Percentiles rank a stretch among this genome's conserved stretches.
These are phyloP conservation scores for Silybum marianum DNA, from an alignment of 129 eudicot genomes.

Conservation along the genomic window DNA sequence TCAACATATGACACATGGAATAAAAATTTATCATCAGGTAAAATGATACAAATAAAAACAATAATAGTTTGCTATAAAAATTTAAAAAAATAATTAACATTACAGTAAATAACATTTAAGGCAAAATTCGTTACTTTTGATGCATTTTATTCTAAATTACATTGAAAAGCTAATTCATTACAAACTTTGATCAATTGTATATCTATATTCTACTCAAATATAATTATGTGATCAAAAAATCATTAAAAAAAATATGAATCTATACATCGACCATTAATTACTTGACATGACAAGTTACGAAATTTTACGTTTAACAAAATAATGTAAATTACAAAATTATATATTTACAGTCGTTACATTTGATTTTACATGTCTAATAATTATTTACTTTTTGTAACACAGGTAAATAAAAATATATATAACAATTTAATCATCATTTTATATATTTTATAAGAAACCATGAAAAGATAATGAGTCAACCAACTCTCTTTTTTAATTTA, in stretches of 20 bases:
- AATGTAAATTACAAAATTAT: too few relatives aligned
- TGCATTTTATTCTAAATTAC: neutral
- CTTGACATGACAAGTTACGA: too few relatives aligned
- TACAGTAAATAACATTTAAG: neutral
- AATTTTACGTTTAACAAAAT: too few relatives aligned
- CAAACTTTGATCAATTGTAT: neutral
- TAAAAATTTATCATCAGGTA: neutral
- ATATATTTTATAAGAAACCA: constrained; percentile 13
- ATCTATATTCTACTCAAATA: neutral
- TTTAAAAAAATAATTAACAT: neutral
- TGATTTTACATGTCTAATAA: too few relatives aligned
- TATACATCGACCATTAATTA: too few relatives aligned
- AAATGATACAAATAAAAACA: neutral
- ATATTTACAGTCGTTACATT: neutral
- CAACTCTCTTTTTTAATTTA: constrained; percentile 30
- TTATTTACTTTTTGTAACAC: neutral
- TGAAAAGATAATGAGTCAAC: constrained; percentile 39
- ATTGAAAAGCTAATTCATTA: neutral
- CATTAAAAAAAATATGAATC: neutral
- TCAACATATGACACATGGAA: neutral
- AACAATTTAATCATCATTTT: neutral
- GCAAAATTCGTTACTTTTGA: neutral
- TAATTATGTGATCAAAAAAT: neutral
- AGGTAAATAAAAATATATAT: neutral
- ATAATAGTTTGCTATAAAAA: neutral